Evolutionary conservation across 345 rosid species (phyloP), one percentile per base, ranked within the genome.

Genomic region (Camelina hispida): DNA sequence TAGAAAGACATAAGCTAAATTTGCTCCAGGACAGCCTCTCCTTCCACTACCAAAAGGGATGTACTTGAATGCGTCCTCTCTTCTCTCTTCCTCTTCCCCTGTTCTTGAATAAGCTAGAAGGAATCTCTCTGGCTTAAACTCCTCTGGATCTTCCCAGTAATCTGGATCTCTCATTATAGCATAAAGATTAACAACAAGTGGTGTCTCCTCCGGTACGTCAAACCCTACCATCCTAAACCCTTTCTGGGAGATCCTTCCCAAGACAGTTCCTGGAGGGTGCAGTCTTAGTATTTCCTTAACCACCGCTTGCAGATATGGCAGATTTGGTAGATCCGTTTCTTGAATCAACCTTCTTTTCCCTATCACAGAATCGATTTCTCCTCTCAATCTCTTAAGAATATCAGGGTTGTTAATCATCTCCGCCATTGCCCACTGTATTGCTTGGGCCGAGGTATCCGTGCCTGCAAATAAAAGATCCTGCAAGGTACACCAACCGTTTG

Each of bases 401-500:
- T 79, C 66, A 7, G 87, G 92, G 12, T 84, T 81, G 32, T 87
- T 91, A 38, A 87, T 72, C 58, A 87, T 78, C 75, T 90, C 91
- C 2, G 93, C 81, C 13, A 85, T 72, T 28, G 85, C 81, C 91
- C 91, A 88, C 53, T 87, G 88, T 61, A 28, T 81, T 1, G 85
- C 71, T 32, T 80, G 60, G 1, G 84, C 80, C 0, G 91, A 76
- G 7, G 84, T 83, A 23, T 86, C 91, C 0, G 91, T 82, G 52
- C 91, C 93, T 6, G 83, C 93, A 15, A 62, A 74, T 55, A 89
- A 81, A 65, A 86, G 74, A 57, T 89, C 88, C 90, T 87, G 78
- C 25, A 73, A 3, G 15, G 46, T 14, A 15, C 65, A 9, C 4
- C 40, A 63, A 64, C 30, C 42, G 11, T 42, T 64, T 42, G n/a